phyloP scores from a whole-genome alignment of 768 basidiomycete species.

The Pleurotus eryngii region DNA sequence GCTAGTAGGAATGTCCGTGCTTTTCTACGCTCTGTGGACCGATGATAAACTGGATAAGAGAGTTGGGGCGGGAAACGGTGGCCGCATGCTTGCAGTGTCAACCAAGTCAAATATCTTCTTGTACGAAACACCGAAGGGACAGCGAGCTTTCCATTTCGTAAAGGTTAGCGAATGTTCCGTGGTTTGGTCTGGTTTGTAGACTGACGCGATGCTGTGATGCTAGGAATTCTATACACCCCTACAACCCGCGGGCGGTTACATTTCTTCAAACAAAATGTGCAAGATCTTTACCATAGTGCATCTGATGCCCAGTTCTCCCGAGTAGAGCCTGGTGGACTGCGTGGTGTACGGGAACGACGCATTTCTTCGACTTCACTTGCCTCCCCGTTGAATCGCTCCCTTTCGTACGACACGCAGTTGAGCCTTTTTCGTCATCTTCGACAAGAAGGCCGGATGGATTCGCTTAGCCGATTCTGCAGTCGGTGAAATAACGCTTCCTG shows the following conservation, averaged over 20 bases:
- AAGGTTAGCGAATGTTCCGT: slow-evolving; percentile 45
- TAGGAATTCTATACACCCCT: slow-evolving; percentile 85
- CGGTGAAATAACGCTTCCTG: slow-evolving; percentile 68
- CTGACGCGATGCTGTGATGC: slow-evolving; percentile 1
- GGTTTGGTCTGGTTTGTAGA: neutral
- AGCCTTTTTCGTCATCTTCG: slow-evolving; percentile 81
- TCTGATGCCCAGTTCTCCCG: slow-evolving; percentile 44
- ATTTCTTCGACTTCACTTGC: slow-evolving; percentile 21
- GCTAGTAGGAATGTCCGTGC: slow-evolving; percentile 51
- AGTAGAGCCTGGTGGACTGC: slow-evolving; percentile 36
- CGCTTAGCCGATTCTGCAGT: slow-evolving; percentile 79
- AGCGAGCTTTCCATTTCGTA: slow-evolving; percentile 78
- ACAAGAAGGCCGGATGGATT: slow-evolving; percentile 85
- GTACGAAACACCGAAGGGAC: slow-evolving; percentile 80
- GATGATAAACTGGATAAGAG: slow-evolving; percentile 47
- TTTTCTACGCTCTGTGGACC: slow-evolving; percentile 68
- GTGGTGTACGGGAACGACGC: slow-evolving; percentile 25
- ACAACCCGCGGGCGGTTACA: slow-evolving; percentile 57
- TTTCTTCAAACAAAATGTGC: slow-evolving; percentile 74
- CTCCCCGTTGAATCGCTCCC: slow-evolving; percentile 27
- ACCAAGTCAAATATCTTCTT: slow-evolving; percentile 71
- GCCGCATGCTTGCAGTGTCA: slow-evolving; percentile 67
- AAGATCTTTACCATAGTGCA: slow-evolving; percentile 43
- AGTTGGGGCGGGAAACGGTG: slow-evolving; percentile 21
- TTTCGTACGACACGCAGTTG: slow-evolving; percentile 66